Conservation (phyloP, 108 stramenopile species). For the Phaeodactylum tricornutum region DNA sequence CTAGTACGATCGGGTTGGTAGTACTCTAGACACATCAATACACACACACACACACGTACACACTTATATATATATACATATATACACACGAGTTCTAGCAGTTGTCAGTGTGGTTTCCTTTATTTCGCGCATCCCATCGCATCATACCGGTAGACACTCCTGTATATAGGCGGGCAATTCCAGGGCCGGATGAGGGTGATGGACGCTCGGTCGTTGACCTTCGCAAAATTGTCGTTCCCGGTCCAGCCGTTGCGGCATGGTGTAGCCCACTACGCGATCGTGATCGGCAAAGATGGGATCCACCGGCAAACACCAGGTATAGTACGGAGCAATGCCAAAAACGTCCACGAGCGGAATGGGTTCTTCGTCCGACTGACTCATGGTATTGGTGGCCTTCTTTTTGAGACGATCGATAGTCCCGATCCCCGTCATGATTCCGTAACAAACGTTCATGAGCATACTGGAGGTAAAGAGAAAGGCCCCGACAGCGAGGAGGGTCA, state of each 20-base stretch:
- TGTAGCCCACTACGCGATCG: conserved; percentile 73
- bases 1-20: background rate
- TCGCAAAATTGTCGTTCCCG: conserved; percentile 44
- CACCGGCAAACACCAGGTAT: conserved; percentile 70
- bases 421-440: conserved; percentile 81
- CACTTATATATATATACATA: background rate
- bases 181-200: conserved; percentile 1
- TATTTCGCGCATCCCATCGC: background rate
- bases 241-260: conserved; percentile 62
- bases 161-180: background rate
- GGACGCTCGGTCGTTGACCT: background rate
- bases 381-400: conserved; percentile 80
- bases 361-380: conserved; percentile 70
- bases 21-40: background rate
- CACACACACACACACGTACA: background rate
- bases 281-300: conserved; percentile 86
- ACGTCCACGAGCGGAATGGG: conserved; percentile 78
- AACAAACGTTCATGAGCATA: conserved; percentile 86
- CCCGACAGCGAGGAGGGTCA: conserved; percentile 53
- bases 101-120: background rate
- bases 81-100: background rate
- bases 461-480: conserved; percentile 65
- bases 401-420: conserved; percentile 87
- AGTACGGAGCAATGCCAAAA: conserved; percentile 75
- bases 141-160: background rate